A percentile compares a stretch with the other conserved stretches of the same genome.
Evolutionary conservation across 345 rosid species (phyloP).

Genomic region (Aethionema arabicum): DNA sequence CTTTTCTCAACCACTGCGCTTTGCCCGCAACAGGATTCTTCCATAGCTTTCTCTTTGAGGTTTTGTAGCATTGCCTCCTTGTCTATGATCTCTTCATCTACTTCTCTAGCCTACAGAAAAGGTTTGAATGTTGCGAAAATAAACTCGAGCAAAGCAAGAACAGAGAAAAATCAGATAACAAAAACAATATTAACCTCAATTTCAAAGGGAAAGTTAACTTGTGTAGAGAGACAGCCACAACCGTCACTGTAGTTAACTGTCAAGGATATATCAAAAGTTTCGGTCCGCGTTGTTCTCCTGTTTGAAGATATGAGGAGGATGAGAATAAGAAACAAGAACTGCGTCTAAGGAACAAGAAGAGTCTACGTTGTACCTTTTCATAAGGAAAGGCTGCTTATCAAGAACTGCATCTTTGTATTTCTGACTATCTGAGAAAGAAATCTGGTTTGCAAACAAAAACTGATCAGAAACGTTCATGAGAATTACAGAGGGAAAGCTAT

Average conservation of each 20-base stretch:
- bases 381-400: slow-evolving; percentile 62
- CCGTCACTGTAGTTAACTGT: slow-evolving; percentile 72
- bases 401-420: slow-evolving; percentile 74
- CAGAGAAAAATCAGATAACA: neutral
- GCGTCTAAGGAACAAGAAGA: slow-evolving; percentile 4
- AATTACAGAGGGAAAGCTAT: neutral
- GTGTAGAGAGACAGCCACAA: slow-evolving; percentile 65
- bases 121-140: slow-evolving; percentile 7
- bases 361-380: slow-evolving; percentile 61
- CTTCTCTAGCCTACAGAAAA: slow-evolving; percentile 48
- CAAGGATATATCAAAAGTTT: slow-evolving; percentile 66
- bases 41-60: slow-evolving; percentile 57
- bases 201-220: slow-evolving; percentile 66
- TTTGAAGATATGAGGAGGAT: slow-evolving; percentile 14
- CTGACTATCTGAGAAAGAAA: slow-evolving; percentile 69
- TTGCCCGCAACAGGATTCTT: slow-evolving; percentile 54
- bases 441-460: slow-evolving; percentile 40
- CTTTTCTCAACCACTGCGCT: slow-evolving; percentile 49
- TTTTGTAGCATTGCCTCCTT: slow-evolving; percentile 45
- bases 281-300: slow-evolving; percentile 78
- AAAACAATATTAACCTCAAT: slow-evolving; percentile 52
- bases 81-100: slow-evolving; percentile 39
- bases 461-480: slow-evolving; percentile 18
- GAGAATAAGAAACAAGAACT: neutral
- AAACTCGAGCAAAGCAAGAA: neutral